These are phyloP conservation scores for Marvania coccoides DNA, from an alignment of 139 green algal genomes.

Conservation along the genomic window DNA sequence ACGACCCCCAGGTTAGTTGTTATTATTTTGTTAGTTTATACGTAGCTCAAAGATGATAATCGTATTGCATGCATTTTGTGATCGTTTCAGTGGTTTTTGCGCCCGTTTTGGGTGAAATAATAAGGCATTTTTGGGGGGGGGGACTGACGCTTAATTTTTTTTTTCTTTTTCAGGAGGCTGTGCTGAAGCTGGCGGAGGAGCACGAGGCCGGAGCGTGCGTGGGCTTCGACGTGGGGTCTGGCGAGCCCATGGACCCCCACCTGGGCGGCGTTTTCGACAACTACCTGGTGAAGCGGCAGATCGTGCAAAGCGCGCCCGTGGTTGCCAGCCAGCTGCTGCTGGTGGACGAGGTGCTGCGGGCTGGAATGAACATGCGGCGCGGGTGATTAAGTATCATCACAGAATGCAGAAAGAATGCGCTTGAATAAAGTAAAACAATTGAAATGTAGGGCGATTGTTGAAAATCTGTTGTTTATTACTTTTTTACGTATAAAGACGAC, in stretches of 20 bases:
- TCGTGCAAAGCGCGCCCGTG: conserved; percentile 87
- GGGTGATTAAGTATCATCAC: neutral
- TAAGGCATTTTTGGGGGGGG: neutral
- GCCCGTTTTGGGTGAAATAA: neutral
- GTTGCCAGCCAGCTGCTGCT: conserved; percentile 91
- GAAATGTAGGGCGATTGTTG: no score
- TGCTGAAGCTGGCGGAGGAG: conserved; percentile 57
- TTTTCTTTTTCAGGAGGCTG: conserved; percentile 8
- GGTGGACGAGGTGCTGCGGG: conserved; percentile 96
- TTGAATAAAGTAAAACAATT: no score
- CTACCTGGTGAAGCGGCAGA: conserved; percentile 94
- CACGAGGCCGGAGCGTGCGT: conserved; percentile 69
- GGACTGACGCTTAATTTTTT: no score
- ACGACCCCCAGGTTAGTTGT: conserved; percentile 86
- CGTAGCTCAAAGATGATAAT: neutral
- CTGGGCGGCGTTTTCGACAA: conserved; percentile 92
- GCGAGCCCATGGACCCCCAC: conserved; percentile 81
- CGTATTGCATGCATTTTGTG: neutral
- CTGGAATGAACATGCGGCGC: conserved; percentile 92
- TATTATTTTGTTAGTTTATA: neutral
- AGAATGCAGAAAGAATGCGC: neutral
- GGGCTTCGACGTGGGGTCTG: conserved; percentile 85
- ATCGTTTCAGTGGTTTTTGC: neutral
- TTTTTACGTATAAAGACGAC: no score
- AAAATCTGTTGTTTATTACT: no score